These are phyloP conservation scores for Pugionium dolabratum DNA, from an alignment of 345 rosid genomes.

Conservation along the genomic window DNA sequence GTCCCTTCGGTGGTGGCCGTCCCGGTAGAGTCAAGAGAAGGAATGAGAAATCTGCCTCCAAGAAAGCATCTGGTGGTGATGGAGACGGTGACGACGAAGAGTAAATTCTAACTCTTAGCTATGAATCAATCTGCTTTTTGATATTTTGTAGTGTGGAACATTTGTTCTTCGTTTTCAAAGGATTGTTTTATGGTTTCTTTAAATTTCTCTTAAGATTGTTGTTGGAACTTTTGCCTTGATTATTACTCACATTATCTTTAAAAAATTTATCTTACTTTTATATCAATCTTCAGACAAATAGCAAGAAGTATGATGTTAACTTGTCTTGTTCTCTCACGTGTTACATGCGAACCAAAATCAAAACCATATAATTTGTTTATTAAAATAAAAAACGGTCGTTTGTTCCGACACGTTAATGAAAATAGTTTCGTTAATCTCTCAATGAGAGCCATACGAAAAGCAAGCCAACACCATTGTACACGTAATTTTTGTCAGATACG, in stretches of 20 bases:
- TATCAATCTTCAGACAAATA: not conserved
- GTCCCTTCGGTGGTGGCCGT: slow-evolving; percentile 71
- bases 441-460: not conserved
- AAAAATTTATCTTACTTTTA: not conserved
- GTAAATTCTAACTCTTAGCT: slow-evolving; percentile 2
- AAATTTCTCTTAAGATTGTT: slow-evolving; percentile 3
- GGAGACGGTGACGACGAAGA: slow-evolving; percentile 70
- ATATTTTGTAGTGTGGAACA: slow-evolving; percentile 16
- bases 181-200: slow-evolving; percentile 21
- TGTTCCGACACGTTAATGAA: slow-evolving; percentile 27
- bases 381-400: slow-evolving; percentile 1
- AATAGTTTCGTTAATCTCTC: not conserved
- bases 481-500: slow-evolving; percentile 19
- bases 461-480: slow-evolving; percentile 1
- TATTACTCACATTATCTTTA: not conserved
- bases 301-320: not conserved
- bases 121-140: slow-evolving; percentile 16
- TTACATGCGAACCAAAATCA: slow-evolving; percentile 3
- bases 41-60: slow-evolving; percentile 64
- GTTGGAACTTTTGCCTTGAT: slow-evolving; percentile 8
- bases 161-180: slow-evolving; percentile 14
- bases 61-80: slow-evolving; percentile 68
- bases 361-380: not conserved
- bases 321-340: slow-evolving; percentile 28
- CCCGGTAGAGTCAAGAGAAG: slow-evolving; percentile 74